phyloP scores from a whole-genome alignment of 805 yeast genomes.

The Ogataea pini region DNA sequence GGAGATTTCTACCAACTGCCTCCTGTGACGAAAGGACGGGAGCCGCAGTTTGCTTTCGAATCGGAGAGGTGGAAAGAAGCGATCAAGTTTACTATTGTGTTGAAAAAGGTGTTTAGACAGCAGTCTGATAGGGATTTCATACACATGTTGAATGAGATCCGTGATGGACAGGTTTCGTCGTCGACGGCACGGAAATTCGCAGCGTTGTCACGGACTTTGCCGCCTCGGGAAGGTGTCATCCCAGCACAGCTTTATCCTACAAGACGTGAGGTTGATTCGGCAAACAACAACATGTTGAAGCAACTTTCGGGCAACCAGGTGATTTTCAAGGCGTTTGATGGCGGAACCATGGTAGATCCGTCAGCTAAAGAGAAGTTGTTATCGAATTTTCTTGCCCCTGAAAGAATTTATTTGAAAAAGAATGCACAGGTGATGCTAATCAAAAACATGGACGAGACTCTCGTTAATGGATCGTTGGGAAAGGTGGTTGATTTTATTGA shows the following conservation, averaged over 20 bases:
- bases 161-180: conserved; percentile 58
- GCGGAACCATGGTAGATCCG: conserved; percentile 46
- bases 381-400: conserved; percentile 64
- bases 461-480: conserved; percentile 80
- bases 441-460: conserved; percentile 67
- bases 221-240: conserved; percentile 55
- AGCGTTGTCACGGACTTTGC: conserved; percentile 51
- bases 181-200: conserved; percentile 52
- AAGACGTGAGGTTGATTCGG: conserved; percentile 66
- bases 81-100: conserved; percentile 56
- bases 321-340: conserved; percentile 53
- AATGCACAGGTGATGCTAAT: conserved; percentile 85
- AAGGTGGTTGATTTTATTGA: conserved; percentile 52
- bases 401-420: conserved; percentile 53
- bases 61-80: conserved; percentile 60
- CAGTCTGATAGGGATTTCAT: conserved; percentile 70
- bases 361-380: conserved; percentile 47
- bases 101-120: conserved; percentile 73
- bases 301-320: conserved; percentile 46
- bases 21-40: conserved; percentile 52
- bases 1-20: conserved; percentile 87
- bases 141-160: conserved; percentile 72
- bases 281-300: conserved; percentile 54
- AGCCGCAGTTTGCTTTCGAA: conserved; percentile 62
- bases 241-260: conserved; percentile 80